These are phyloP conservation scores for Perkinsela sp. DNA, from an alignment of 208 protist species.

Conservation along the genomic window DNA sequence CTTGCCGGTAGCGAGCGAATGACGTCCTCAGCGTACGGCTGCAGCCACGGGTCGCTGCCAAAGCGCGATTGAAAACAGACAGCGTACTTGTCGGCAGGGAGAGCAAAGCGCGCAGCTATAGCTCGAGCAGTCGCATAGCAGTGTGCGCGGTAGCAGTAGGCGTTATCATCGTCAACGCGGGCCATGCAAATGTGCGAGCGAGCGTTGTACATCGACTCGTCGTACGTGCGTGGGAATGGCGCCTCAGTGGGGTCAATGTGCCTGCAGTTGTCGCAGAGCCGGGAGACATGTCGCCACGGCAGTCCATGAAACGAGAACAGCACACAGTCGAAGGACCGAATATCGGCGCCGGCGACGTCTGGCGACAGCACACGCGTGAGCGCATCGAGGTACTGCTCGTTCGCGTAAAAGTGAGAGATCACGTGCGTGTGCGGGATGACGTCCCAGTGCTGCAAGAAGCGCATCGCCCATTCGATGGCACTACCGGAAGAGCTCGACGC, in stretches of 20 bases:
- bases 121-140: conserved; percentile 2
- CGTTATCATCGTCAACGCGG: background rate
- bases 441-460: conserved; percentile 8
- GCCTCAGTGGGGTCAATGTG: background rate
- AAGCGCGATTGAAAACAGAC: conserved; percentile 12
- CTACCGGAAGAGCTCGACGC: conserved; percentile 8
- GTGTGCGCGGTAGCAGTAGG: conserved; percentile 2
- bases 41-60: conserved; percentile 15
- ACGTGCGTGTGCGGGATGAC: conserved; percentile 15
- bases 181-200: background rate
- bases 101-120: conserved; percentile 1
- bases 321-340: background rate
- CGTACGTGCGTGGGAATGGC: background rate
- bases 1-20: conserved; percentile 6
- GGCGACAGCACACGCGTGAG: conserved; percentile 7
- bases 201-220: background rate
- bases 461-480: conserved; percentile 13
- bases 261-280: background rate
- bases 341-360: background rate
- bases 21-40: conserved; percentile 9
- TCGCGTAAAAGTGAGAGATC: conserved; percentile 11
- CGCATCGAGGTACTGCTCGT: conserved; percentile 11
- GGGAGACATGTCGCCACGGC: background rate
- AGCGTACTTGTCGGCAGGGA: background rate
- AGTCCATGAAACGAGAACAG: conserved; percentile 4